phyloP scores from a whole-genome alignment of 257 asterid genomes.

The Lycium ferocissimum region DNA sequence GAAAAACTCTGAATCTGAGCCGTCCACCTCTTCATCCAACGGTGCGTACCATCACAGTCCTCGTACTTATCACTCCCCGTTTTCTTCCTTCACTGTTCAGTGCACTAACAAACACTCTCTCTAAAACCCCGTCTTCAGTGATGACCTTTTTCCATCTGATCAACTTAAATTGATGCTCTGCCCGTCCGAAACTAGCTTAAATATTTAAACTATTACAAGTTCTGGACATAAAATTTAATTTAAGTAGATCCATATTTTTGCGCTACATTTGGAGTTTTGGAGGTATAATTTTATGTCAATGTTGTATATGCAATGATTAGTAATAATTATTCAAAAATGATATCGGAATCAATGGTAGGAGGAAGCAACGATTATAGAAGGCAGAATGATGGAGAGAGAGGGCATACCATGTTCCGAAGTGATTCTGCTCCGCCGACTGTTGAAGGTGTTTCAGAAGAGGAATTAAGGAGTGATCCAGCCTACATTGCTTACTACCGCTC shows the following conservation, averaged over 20 bases:
- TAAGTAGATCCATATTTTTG: neutral
- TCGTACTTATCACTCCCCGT: too few species aligned
- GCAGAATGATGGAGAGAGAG: slow-evolving; percentile 29
- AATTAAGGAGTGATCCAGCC: slow-evolving; percentile 43
- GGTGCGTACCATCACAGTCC: too few species aligned
- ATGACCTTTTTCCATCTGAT: neutral
- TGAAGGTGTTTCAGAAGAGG: slow-evolving; percentile 25
- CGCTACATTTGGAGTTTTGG: neutral
- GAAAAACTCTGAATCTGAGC: too few species aligned
- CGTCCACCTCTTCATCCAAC: too few species aligned
- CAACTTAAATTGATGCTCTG: neutral
- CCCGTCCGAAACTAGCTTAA: too few species aligned
- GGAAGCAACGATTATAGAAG: slow-evolving; percentile 1
- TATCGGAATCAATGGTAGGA: too few species aligned
- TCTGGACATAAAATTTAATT: too few species aligned
- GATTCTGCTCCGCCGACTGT: too few species aligned
- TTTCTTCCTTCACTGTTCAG: neutral
- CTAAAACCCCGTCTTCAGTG: neutral
- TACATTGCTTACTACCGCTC: slow-evolving; percentile 40
- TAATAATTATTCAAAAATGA: neutral
- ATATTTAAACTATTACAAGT: too few species aligned
- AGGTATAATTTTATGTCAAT: neutral
- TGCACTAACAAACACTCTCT: neutral
- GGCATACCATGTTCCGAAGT: neutral
- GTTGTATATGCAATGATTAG: neutral